Evolutionary conservation across 2,329 filamentous ascomycete genomes (phyloP).

Genomic region (Coniochaeta hoffmannii): DNA sequence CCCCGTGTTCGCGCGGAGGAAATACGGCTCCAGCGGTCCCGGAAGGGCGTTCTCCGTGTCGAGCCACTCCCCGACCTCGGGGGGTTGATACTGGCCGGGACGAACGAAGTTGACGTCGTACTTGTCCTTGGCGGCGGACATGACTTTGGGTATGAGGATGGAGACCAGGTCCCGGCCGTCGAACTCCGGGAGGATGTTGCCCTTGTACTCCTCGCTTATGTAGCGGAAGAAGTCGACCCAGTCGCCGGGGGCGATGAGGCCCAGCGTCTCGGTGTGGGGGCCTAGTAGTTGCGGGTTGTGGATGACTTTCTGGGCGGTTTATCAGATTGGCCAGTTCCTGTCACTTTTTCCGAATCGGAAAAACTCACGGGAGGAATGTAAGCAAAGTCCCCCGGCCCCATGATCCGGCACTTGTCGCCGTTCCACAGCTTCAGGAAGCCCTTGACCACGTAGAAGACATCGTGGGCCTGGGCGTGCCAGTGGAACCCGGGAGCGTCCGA

Average conservation of each 20-base stretch:
- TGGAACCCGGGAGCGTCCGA: slow-evolving; percentile 45
- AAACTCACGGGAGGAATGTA: slow-evolving; percentile 44
- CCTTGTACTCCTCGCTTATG: slow-evolving; percentile 43
- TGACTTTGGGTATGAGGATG: slow-evolving; percentile 45
- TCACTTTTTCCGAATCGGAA: not conserved
- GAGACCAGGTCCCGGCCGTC: slow-evolving; percentile 44
- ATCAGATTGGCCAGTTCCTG: not conserved
- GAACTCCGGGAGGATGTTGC: slow-evolving; percentile 39
- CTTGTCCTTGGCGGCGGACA: slow-evolving; percentile 44
- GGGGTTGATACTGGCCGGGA: slow-evolving; percentile 31
- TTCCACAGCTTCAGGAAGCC: slow-evolving; percentile 49
- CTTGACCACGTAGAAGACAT: slow-evolving; percentile 49
- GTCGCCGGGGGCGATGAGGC: slow-evolving; percentile 48
- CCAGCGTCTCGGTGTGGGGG: slow-evolving; percentile 45
- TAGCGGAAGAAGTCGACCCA: slow-evolving; percentile 56
- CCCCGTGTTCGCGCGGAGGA: slow-evolving; percentile 41
- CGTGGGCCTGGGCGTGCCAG: slow-evolving; percentile 48
- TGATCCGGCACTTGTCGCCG: slow-evolving; percentile 45
- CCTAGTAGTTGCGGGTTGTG: slow-evolving; percentile 49
- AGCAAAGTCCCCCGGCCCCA: slow-evolving; percentile 49
- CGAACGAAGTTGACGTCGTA: slow-evolving; percentile 48
- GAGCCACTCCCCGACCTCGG: slow-evolving; percentile 34
- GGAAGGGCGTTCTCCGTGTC: slow-evolving; percentile 31
- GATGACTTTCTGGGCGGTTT: slow-evolving; percentile 31
- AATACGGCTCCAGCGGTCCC: slow-evolving; percentile 35